Percentiles rank a stretch among this genome's conserved stretches.
Conservation (phyloP, 2,329 filamentous ascomycete species). For the Alternaria novae-zelandiae region DNA sequence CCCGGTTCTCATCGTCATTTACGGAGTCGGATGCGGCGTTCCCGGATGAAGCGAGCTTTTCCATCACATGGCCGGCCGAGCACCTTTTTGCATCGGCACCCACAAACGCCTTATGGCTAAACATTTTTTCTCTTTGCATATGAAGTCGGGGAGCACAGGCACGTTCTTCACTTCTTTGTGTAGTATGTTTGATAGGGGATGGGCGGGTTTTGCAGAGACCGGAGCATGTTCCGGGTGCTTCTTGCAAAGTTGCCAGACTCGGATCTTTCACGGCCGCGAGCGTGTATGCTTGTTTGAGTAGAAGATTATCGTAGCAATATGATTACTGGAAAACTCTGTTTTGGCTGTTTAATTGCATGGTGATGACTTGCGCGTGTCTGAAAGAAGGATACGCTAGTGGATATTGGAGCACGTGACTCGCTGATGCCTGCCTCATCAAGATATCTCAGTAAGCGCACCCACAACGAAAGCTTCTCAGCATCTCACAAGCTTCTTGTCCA, state of each 20-base stretch:
- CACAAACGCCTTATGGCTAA: slow-evolving; percentile 7
- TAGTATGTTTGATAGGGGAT: slow-evolving; percentile 16
- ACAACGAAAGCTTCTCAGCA: background rate
- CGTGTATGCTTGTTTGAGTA: slow-evolving; percentile 12
- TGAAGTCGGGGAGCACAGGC: background rate
- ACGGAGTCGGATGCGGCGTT: slow-evolving; percentile 25
- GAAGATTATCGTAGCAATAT: slow-evolving; percentile 14
- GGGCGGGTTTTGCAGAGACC: background rate
- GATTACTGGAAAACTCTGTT: slow-evolving; percentile 2
- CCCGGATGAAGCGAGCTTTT: slow-evolving; percentile 6
- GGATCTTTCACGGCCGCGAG: slow-evolving; percentile 5
- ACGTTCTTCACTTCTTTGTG: slow-evolving; percentile 26
- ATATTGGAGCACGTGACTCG: background rate
- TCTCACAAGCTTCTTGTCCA: background rate
- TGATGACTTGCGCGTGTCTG: background rate
- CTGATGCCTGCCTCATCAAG: background rate
- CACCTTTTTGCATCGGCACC: slow-evolving; percentile 1
- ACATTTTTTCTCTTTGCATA: background rate
- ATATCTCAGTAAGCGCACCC: background rate
- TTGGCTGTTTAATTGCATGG: background rate
- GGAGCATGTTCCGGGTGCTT: slow-evolving; percentile 1
- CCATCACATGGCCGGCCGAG: background rate
- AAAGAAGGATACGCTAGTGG: background rate
- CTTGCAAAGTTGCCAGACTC: background rate
- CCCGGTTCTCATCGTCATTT: slow-evolving; percentile 12